Evolutionary conservation across 2,329 filamentous ascomycete genomes (phyloP).

Genomic region (Trichothecium roseum): DNA sequence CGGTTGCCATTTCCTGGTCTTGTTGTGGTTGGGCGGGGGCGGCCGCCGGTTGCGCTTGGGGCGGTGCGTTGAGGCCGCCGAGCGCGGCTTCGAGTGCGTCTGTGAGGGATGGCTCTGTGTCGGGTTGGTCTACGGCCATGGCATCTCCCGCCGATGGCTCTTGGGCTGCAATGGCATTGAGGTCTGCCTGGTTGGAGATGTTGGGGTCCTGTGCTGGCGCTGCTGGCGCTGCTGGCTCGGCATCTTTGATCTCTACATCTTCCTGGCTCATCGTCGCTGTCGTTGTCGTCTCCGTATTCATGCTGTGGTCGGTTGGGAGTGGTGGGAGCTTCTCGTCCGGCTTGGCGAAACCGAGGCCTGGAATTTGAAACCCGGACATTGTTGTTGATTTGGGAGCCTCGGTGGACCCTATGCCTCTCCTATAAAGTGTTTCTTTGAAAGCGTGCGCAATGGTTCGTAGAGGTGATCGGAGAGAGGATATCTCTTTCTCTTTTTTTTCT

Average conservation of each 20-base stretch:
- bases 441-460: no score
- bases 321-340: slow-evolving; percentile 30
- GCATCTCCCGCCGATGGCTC: slow-evolving; percentile 13
- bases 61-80: slow-evolving; percentile 20
- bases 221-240: slow-evolving; percentile 1
- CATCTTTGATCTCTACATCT: slow-evolving; percentile 11
- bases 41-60: background rate
- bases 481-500: no score
- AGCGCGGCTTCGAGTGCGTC: slow-evolving; percentile 33
- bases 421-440: no score
- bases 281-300: slow-evolving; percentile 16
- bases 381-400: no score
- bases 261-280: slow-evolving; percentile 6
- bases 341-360: slow-evolving; percentile 30
- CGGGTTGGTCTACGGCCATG: slow-evolving; percentile 25
- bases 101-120: slow-evolving; percentile 26
- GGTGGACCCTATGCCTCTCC: no score
- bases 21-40: background rate
- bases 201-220: background rate
- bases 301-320: slow-evolving; percentile 19
- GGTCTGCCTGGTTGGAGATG: no score
- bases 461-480: no score
- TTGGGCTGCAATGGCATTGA: background rate
- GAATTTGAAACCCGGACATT: slow-evolving; percentile 33
- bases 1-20: slow-evolving; percentile 6